These are phyloP conservation scores for Capronia epimyces DNA, from an alignment of 2,329 filamentous ascomycete species.

Conservation along the genomic window DNA sequence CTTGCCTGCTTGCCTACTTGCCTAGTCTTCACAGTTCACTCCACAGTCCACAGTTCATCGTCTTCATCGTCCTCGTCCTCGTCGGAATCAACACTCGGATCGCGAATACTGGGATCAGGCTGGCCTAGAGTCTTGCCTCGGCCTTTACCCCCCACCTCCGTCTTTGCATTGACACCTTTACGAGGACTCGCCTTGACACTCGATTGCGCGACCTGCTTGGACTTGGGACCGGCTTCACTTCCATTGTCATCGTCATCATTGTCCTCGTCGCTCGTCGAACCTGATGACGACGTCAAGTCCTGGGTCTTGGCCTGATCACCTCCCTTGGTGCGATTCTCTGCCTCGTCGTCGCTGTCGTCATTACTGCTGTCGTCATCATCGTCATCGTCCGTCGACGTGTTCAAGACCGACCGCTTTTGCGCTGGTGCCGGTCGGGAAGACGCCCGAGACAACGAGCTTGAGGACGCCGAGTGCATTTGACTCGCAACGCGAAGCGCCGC, in stretches of 20 bases:
- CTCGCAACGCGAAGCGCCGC: slow-evolving; percentile 5
- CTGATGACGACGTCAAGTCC: not conserved
- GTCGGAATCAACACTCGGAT: slow-evolving; percentile 12
- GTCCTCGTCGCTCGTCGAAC: not conserved
- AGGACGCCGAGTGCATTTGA: slow-evolving; percentile 1
- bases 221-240: not conserved
- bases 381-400: slow-evolving; percentile 4
- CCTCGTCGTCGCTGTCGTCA: slow-evolving; percentile 5
- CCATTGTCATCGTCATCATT: not conserved
- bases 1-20: not conserved
- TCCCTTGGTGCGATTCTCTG: not conserved
- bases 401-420: slow-evolving; percentile 6
- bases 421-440: not conserved
- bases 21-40: slow-evolving; percentile 3
- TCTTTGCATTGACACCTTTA: not conserved
- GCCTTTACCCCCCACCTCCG: not conserved
- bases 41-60: slow-evolving; percentile 3
- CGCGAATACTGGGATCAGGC: slow-evolving; percentile 13
- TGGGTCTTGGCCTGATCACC: not conserved
- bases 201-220: too few species aligned
- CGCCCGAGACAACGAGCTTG: not conserved
- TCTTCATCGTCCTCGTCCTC: slow-evolving; percentile 4
- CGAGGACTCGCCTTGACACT: not conserved
- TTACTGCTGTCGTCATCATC: slow-evolving; percentile 8
- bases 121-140: not conserved